phyloP scores from a whole-genome alignment of 441 rosid species.

The Populus hybrid region DNA sequence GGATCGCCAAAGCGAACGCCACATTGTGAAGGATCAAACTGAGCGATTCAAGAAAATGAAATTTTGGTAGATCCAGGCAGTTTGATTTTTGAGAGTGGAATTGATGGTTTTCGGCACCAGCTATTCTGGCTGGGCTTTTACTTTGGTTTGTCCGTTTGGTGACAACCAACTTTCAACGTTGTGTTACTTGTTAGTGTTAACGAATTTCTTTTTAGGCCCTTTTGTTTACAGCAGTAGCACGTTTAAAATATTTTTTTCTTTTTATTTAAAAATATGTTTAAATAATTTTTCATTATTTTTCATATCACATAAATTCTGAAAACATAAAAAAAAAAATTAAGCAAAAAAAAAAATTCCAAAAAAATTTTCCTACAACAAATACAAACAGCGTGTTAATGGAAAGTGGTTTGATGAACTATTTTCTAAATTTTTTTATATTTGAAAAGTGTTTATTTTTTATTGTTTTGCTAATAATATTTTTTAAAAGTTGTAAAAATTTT shows the following conservation, averaged over 20 bases:
- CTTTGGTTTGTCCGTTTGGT: slow-evolving; percentile 33
- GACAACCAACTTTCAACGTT: slow-evolving; percentile 46
- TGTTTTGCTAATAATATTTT: fast-evolving
- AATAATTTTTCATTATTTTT: no score
- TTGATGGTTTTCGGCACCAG: neutral
- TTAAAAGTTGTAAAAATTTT: fast-evolving
- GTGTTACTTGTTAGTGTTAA: neutral
- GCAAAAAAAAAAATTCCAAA: no score
- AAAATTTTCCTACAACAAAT: no score
- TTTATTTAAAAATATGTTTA: no score
- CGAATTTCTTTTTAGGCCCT: neutral
- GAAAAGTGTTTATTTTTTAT: no score
- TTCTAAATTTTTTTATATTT: fast-evolving
- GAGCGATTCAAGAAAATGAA: neutral
- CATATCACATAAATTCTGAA: no score
- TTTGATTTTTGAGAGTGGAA: neutral
- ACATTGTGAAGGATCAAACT: slow-evolving; percentile 36
- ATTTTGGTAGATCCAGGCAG: neutral
- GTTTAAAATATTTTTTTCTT: no score
- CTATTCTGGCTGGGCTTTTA: neutral
- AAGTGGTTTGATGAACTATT: no score
- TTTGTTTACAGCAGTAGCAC: no score
- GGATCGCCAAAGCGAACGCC: slow-evolving; percentile 74
- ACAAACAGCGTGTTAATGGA: fast-evolving
- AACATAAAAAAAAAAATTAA: no score